Conservation (phyloP, 2,329 filamentous ascomycete species). For the Aspergillus sp. region DNA sequence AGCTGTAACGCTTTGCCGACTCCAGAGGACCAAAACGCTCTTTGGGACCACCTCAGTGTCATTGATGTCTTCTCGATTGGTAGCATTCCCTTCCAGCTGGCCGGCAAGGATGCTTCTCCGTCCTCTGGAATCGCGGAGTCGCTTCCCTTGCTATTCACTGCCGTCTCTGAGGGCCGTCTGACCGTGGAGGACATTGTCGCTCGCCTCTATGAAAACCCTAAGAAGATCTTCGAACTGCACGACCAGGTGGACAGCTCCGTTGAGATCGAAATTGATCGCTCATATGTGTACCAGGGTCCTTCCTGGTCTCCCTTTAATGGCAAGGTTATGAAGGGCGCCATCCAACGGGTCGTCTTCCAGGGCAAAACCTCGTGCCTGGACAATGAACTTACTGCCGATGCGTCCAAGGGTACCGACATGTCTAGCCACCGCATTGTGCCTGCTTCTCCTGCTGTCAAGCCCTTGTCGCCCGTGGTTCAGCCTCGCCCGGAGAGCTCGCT, state of each 20-base stretch:
- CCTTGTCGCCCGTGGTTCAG: slow-evolving; percentile 34
- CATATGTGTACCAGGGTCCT: slow-evolving; percentile 50
- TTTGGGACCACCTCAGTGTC: slow-evolving; percentile 64
- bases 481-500: slow-evolving; percentile 29
- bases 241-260: slow-evolving; percentile 66
- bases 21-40: slow-evolving; percentile 60
- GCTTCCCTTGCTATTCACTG: slow-evolving; percentile 65
- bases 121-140: slow-evolving; percentile 63
- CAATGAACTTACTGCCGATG: slow-evolving; percentile 51
- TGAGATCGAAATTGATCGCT: slow-evolving; percentile 67
- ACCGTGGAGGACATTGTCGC: slow-evolving; percentile 64
- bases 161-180: slow-evolving; percentile 63
- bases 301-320: slow-evolving; percentile 66
- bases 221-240: slow-evolving; percentile 73
- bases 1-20: slow-evolving; percentile 57
- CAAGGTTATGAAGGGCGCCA: slow-evolving; percentile 58
- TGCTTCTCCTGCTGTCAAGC: slow-evolving; percentile 52
- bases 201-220: slow-evolving; percentile 68
- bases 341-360: slow-evolving; percentile 69
- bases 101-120: slow-evolving; percentile 50
- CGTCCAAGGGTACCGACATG: slow-evolving; percentile 63
- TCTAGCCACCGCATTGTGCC: slow-evolving; percentile 52
- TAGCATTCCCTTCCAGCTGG: slow-evolving; percentile 68
- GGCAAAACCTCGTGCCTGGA: slow-evolving; percentile 68
- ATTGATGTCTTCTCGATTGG: slow-evolving; percentile 76